Evolutionary conservation across 345 rosid species (phyloP), one percentile per base, ranked within the genome.

Genomic region (Microcos paniculata): DNA sequence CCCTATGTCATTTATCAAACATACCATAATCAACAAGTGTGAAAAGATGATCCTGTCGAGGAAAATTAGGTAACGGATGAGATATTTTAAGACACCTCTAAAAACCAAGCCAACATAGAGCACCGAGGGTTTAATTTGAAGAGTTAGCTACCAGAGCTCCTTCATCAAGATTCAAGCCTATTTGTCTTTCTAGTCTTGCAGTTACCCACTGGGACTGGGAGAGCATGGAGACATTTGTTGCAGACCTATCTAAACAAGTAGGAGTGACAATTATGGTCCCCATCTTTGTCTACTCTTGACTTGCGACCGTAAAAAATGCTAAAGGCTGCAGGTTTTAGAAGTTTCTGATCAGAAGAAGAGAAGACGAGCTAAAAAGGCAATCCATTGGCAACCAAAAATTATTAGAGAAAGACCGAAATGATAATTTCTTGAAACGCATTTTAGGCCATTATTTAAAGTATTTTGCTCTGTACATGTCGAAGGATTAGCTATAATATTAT

Each of bases 121-220:
- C 26, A 86, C 84, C 0, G 88, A 74, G 3, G 93, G 88, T 59
- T 74, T 91, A 97, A 91, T 87, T 15, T 92, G 88, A 26, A 78
- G 80, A 46, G 62, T 55, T 63, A 88, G 98, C 77, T 88, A 78
- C 88, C 87, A 83, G 77, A 90, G 93, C 76, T 87, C 84, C 87
- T 83, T 89, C 81, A 81, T 85, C 81, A 88, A 19, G 78, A n/a
- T n/a, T n/a, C n/a, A n/a, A n/a, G n/a, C 90, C 95, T 64, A 90
- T 75, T 46, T 87, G 85, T 52, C 84, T 75, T 10, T 87, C 89
- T 42, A 76, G 49, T 84, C 85, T 87, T 61, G 88, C 81, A 69
- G 85, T 85, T n/a, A n/a, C 8, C n/a, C 13, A 9, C 59, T 53
- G 82, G 65, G n/a, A 89, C 89, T 62, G 72, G 48, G 59, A 14